phyloP scores from a whole-genome alignment of 108 stramenopile genomes.

The Mediolabrus comicus region DNA sequence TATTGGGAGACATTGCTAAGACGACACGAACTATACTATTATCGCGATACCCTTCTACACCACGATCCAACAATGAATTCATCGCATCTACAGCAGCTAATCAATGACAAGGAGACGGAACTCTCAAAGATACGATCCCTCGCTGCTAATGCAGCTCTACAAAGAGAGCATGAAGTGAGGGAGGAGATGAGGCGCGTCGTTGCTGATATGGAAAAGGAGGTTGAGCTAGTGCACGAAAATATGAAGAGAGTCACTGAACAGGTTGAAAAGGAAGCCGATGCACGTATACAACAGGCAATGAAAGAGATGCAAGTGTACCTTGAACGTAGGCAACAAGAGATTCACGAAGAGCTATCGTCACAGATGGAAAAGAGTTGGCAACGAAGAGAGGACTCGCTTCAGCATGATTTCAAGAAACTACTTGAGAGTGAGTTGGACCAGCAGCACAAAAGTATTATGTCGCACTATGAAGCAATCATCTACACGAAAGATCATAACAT shows the following conservation, averaged over 20 bases:
- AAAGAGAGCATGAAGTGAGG: background rate
- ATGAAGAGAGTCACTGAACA: background rate
- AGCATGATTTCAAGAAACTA: background rate
- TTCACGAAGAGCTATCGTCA: background rate
- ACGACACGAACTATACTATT: too few relatives aligned
- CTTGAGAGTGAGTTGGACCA: background rate
- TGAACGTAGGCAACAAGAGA: background rate
- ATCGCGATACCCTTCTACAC: too few relatives aligned
- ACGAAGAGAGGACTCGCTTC: background rate
- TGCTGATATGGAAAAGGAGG: background rate
- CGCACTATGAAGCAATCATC: background rate
- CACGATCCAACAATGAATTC: background rate
- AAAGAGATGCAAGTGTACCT: background rate
- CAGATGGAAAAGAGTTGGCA: background rate
- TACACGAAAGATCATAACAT: background rate
- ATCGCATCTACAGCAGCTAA: background rate
- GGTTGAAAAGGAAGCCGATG: background rate
- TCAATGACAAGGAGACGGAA: constrained; percentile 1
- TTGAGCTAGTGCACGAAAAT: background rate
- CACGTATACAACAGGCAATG: background rate
- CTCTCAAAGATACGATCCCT: background rate
- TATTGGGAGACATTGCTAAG: too few relatives aligned
- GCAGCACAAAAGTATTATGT: background rate
- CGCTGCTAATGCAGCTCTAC: background rate
- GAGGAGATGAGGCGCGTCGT: background rate